phyloP scores from a whole-genome alignment of 257 asterid species.

The Solanum microdontum region DNA sequence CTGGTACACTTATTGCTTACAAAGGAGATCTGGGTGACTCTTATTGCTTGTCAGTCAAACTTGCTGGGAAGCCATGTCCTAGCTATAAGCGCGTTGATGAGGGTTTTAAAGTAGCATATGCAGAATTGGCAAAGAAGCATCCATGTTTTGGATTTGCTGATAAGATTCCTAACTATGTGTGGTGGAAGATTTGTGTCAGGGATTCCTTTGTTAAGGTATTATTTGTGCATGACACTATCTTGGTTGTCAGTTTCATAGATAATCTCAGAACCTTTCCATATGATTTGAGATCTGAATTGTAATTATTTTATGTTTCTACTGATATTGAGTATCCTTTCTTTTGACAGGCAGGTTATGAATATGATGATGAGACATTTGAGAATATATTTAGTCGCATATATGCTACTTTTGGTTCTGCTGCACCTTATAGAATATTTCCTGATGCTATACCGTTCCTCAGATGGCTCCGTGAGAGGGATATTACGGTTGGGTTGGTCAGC shows the following conservation, averaged over 20 bases:
- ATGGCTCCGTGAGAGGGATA: conserved; percentile 64
- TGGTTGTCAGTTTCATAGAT: not conserved
- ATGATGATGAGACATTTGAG: conserved; percentile 88
- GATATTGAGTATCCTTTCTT: not conserved
- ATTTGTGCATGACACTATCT: not conserved
- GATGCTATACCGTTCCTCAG: conserved; percentile 79
- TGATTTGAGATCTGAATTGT: not conserved
- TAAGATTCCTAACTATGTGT: conserved; percentile 74
- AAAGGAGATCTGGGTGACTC: conserved; percentile 98
- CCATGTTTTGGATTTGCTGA: conserved; percentile 88
- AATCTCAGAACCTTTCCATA: not conserved
- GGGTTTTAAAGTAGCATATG: conserved; percentile 84
- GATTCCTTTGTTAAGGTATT: conserved; percentile 85
- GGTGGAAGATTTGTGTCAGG: conserved; percentile 95
- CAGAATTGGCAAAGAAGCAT: conserved; percentile 78
- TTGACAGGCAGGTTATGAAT: conserved; percentile 91
- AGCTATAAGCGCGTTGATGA: conserved; percentile 83
- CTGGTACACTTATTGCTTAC: conserved; percentile 93
- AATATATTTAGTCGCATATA: conserved; percentile 77
- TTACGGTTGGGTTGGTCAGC: conserved; percentile 79
- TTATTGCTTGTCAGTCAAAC: conserved; percentile 97
- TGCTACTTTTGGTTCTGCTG: conserved; percentile 85
- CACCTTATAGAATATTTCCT: conserved; percentile 69
- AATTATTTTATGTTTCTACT: not conserved
- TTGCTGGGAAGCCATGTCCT: conserved; percentile 84